A percentile compares a stretch with the other conserved stretches of the same genome.
Evolutionary conservation across 441 rosid species (phyloP).

Genomic region (Mallotus repandus): DNA sequence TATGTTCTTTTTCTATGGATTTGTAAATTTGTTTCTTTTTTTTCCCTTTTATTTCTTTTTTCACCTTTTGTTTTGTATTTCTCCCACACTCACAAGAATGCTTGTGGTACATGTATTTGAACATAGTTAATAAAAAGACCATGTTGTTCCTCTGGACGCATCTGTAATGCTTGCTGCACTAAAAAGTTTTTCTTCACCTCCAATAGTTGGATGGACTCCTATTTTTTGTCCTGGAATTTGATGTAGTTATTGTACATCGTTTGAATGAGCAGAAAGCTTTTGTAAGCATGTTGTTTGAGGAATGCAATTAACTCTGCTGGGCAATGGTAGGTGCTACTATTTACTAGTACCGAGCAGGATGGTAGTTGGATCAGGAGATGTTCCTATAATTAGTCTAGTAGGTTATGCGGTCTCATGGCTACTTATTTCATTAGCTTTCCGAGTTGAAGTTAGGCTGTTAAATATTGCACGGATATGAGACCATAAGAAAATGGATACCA

Average conservation of each 20-base stretch:
- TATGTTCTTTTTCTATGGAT: constrained; percentile 21
- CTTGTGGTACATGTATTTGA: constrained; percentile 18
- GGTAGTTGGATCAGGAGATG: background rate
- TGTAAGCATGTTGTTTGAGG: background rate
- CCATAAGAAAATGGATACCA: background rate
- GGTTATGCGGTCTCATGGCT: background rate
- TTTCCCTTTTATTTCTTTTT: background rate
- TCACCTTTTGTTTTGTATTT: constrained; percentile 15
- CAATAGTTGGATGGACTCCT: background rate
- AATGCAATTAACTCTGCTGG: background rate
- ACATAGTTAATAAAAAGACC: constrained; percentile 18
- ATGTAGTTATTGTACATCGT: background rate
- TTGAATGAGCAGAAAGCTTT: background rate
- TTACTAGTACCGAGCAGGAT: no score
- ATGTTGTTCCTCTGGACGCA: background rate
- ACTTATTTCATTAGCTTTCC: no score
- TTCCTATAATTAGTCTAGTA: background rate
- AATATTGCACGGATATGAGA: background rate
- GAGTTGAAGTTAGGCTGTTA: background rate
- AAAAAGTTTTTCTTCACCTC: background rate
- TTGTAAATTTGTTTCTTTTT: constrained; percentile 20
- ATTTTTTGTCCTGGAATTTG: background rate
- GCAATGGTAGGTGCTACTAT: background rate
- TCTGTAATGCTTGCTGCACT: background rate
- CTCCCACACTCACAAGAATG: constrained; percentile 10